These are phyloP conservation scores for Lentinula boryana DNA, from an alignment of 768 basidiomycete species.

Conservation along the genomic window DNA sequence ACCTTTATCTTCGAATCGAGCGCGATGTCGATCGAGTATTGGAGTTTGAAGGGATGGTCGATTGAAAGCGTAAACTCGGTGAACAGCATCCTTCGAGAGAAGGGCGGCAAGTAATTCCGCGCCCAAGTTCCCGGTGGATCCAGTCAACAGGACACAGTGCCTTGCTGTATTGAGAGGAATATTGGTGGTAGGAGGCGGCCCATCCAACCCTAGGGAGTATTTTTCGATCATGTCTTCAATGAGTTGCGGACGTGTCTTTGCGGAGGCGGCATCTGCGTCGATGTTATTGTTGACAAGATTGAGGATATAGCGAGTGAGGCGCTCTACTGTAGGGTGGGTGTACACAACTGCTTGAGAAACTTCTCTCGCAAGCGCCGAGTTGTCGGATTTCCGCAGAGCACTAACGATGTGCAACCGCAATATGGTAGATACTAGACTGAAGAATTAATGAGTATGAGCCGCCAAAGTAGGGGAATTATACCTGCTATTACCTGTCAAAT, in stretches of 20 bases:
- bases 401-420: neutral
- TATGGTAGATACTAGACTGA: constrained; percentile 1
- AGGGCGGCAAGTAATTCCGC: constrained; percentile 15
- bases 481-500: neutral
- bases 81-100: constrained; percentile 12
- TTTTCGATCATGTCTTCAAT: constrained; percentile 3
- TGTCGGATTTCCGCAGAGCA: neutral
- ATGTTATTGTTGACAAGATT: neutral
- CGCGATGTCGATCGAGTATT: constrained; percentile 13
- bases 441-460: neutral
- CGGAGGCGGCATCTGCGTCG: neutral
- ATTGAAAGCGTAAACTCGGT: constrained; percentile 17
- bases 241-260: neutral
- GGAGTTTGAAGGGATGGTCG: constrained; percentile 3
- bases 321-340: neutral
- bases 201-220: neutral
- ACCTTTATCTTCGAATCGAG: constrained; percentile 14
- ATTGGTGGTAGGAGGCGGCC: neutral
- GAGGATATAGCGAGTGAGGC: neutral
- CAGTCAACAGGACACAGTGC: constrained; percentile 20
- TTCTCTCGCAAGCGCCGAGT: neutral
- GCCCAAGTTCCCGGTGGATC: constrained; percentile 26
- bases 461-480: too few species aligned
- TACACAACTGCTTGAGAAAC: neutral
- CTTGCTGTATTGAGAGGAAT: neutral